Base-by-base conservation (phyloP, 768 basidiomycete genomes). In the Kwoniella sp. region DNA sequence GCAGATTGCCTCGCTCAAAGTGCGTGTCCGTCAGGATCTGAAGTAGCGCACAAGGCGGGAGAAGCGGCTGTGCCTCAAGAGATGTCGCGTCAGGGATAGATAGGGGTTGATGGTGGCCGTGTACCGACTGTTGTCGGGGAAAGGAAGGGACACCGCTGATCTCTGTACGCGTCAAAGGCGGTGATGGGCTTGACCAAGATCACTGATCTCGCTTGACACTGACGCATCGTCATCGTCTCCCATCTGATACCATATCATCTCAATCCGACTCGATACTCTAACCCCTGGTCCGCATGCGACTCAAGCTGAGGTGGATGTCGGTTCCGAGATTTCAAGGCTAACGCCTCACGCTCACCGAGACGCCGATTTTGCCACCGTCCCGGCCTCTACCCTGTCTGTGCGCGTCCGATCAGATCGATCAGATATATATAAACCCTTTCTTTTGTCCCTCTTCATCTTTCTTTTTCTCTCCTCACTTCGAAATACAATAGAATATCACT, bases 91-190 rank as follows among this genome's bases (percentile, higher is more conserved):
- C n/a, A n/a, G n/a, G n/a, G n/a, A n/a, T n/a, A n/a, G n/a, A n/a
- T n/a, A n/a, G n/a, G n/a, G n/a, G n/a, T n/a, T n/a, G n/a, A n/a
- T n/a, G n/a, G n/a, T n/a, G n/a, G n/a, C n/a, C n/a, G n/a, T n/a
- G n/a, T n/a, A 45, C 41, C 15, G 41, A 45, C 20, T 8, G 41
- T 45, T 9, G 41, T 45, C 41, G 20, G 41, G 41, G 41, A 45
- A 45, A 45, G 41, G 41, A 45, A 45, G 20, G 41, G 41, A 45
- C 41, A 45, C 41, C 20, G 41, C 41, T 45, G 41, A 45, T 45
- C 13, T 37, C 34, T 37, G 34, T 37, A 13, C 13, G 34, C 41
- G 9, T 45, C n/a, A n/a, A 45, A 11, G 41, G 41, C 41, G 15
- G 15, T 45, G 41, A 45, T 45, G 5, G 41, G 41, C 15, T 45